Conservation (phyloP, 2,329 filamentous ascomycete genomes). For the Colletotrichum tanaceti region DNA sequence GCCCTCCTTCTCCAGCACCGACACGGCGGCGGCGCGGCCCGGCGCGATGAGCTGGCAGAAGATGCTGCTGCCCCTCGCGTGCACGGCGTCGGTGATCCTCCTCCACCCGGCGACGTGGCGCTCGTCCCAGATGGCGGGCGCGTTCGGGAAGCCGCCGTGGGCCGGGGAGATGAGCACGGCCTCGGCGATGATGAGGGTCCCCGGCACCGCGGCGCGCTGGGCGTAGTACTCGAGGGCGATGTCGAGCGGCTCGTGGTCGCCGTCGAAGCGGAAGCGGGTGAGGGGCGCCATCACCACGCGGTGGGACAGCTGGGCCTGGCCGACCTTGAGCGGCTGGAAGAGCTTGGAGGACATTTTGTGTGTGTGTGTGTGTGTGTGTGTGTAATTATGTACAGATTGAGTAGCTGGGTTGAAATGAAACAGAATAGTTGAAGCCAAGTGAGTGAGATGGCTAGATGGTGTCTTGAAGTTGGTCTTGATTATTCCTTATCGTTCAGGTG, state of each 20-base stretch:
- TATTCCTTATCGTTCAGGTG: too few relatives aligned
- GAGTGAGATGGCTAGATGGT: too few relatives aligned
- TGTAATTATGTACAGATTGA: too few relatives aligned
- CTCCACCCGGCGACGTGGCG: constrained; percentile 71
- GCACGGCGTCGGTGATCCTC: constrained; percentile 69
- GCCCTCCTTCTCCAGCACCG: constrained; percentile 44
- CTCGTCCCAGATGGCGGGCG: constrained; percentile 66
- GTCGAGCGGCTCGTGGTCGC: constrained; percentile 39
- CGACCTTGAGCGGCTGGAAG: constrained; percentile 42
- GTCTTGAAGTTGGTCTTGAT: too few relatives aligned
- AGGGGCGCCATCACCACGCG: constrained; percentile 44
- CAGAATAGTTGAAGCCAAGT: too few relatives aligned
- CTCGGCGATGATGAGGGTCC: constrained; percentile 58
- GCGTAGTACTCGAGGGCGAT: constrained; percentile 56
- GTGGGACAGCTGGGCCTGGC: constrained; percentile 42
- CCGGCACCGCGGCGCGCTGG: constrained; percentile 56
- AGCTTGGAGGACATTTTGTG: constrained; percentile 34
- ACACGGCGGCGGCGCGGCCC: constrained; percentile 63
- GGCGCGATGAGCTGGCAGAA: constrained; percentile 72
- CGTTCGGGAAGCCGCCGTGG: constrained; percentile 54
- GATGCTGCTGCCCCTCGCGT: constrained; percentile 70
- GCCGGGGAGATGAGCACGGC: constrained; percentile 56
- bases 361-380: too few relatives aligned
- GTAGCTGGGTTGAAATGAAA: too few relatives aligned
- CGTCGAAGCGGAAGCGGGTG: constrained; percentile 43